Evolutionary conservation across 2,329 filamentous ascomycete genomes (phyloP), one percentile per base, ranked within the genome.

Genomic region (Neodidymelliopsis sp.): DNA sequence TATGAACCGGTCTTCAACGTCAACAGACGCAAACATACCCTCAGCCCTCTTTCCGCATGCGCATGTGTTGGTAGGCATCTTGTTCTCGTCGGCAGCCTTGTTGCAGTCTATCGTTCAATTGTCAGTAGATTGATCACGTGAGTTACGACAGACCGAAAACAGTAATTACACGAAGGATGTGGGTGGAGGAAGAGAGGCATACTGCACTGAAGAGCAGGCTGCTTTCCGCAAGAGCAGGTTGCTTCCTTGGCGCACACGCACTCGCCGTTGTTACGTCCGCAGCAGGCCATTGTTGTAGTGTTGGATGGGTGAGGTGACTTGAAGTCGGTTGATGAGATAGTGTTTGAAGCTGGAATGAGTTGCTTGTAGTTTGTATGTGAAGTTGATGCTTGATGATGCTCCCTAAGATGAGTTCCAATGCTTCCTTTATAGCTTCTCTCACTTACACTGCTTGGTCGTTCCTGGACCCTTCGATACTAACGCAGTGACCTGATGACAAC

Each of bases 151-250:
- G 31, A 29, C 37, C 20, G 36, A 51, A 51, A 46, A 41, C 48
- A 45, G 36, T 46, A 52, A 52, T 52, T 52, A 52, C 49, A 47
- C 28, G 45, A 50, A 45, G 46, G 43, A 39, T 49, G 43, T 20
- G 38, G 30, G 25, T 33, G 46, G 28, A 47, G 40, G 48, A 49
- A 37, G 23, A 48, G 45, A 54, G 37, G 65, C 68, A 53, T 72
- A 72, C 69, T 88, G 84, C 93, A 97, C 72, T 92, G 81, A 37
- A 96, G 84, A 38, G 93, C 93, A 4, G 86, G 84, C 71, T 94
- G 83, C 79, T 96, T 86, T 69, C 93, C 93, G 73, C 93, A 97
- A 12, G 90, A 95, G 84, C 91, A 96, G 53, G 75, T 84, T 54
- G 83, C 82, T 62, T 84, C 81, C 43, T 78, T 74, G 28, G 81